These are phyloP conservation scores for Populus tomentosa DNA, from an alignment of 441 rosid genomes.

Conservation along the genomic window DNA sequence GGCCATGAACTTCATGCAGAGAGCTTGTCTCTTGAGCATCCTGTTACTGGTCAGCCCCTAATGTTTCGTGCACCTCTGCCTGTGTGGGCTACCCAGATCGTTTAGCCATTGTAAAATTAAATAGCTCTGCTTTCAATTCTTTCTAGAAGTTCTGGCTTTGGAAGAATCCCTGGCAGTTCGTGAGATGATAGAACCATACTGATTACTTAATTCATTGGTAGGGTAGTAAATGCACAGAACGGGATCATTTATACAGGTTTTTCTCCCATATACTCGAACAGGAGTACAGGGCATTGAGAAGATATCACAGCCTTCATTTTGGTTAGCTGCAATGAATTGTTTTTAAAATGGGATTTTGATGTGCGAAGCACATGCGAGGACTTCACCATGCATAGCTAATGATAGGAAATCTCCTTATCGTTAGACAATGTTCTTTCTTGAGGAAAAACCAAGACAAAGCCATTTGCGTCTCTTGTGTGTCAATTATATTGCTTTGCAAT, in stretches of 20 bases:
- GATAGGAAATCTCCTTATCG: background rate
- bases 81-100: constrained; percentile 43
- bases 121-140: background rate
- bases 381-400: background rate
- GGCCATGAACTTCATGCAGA: constrained; percentile 88
- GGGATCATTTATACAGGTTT: background rate
- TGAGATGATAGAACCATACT: background rate
- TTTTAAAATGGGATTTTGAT: background rate
- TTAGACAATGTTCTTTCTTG: background rate
- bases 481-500: background rate
- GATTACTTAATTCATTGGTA: background rate
- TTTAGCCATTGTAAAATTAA: constrained; percentile 17
- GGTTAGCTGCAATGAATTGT: background rate
- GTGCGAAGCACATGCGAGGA: too few species aligned
- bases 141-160: constrained; percentile 1
- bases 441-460: background rate
- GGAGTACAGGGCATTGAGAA: background rate
- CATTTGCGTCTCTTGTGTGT: background rate
- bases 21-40: constrained; percentile 73
- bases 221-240: background rate
- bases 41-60: constrained; percentile 41
- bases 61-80: constrained; percentile 62
- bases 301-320: background rate
- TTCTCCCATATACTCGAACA: background rate
- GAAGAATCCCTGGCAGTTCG: background rate